Conservation (phyloP, 192 early-diverging fungal species). For the Diversispora epigaea region DNA sequence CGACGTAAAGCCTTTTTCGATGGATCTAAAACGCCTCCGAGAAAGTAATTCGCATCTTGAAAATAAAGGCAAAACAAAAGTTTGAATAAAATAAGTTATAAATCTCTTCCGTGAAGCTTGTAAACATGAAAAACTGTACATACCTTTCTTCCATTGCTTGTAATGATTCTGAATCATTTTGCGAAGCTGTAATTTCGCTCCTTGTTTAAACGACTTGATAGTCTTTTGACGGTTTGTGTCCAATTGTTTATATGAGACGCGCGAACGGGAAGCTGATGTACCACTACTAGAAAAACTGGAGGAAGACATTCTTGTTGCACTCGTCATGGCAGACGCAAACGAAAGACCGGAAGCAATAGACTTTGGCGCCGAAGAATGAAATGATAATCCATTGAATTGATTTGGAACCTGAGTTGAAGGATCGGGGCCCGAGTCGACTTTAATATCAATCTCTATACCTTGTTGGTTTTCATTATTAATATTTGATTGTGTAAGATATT, state of each 20-base stretch:
- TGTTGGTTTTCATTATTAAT: no score
- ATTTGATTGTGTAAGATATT: no score
- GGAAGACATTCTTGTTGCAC: no score
- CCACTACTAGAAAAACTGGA: no score
- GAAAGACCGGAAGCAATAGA: no score
- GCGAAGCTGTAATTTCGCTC: slow-evolving; percentile 17
- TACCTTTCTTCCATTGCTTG: slow-evolving; percentile 12
- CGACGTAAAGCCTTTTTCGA: slow-evolving; percentile 13
- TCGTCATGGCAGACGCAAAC: no score
- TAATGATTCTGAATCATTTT: slow-evolving; percentile 25
- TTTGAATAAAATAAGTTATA: slow-evolving; percentile 8
- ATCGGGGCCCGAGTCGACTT: no score
- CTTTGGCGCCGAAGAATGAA: no score
- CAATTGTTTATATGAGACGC: slow-evolving; percentile 16
- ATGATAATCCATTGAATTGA: no score
- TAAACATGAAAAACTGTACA: background rate
- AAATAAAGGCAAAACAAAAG: background rate
- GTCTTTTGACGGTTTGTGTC: background rate
- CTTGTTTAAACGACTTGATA: slow-evolving; percentile 26
- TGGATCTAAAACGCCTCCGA: slow-evolving; percentile 26
- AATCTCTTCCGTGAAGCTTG: background rate
- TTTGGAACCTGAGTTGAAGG: no score
- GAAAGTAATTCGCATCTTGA: slow-evolving; percentile 23
- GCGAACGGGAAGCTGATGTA: background rate
- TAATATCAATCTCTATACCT: no score